Evolutionary conservation across 805 yeast genomes (phyloP), one percentile per base, ranked within the genome.

Genomic region (Nakazawaea anatomiae): DNA sequence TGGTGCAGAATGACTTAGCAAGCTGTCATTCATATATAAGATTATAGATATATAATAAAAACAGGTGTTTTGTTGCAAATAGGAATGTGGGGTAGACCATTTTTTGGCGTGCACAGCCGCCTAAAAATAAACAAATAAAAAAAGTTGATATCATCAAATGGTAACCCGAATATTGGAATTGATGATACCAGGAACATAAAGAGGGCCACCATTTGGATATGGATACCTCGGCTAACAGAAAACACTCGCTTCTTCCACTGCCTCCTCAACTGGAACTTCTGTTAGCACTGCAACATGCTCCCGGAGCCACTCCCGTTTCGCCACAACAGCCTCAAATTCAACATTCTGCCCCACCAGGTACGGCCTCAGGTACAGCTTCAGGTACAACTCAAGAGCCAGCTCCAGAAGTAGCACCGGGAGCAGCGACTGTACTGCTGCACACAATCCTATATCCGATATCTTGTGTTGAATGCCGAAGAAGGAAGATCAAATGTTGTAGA

Each of bases 1-100:
- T 91, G 95, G 89, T 92, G 98, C 58, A 70, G 68, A 35, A 52
- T 71, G 64, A 65, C 68, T 40, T 74, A 54, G 11, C 8, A 2
- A 11, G 11, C 11, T 8, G 35, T 2, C 1, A 9, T 32, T 9
- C 11, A 32, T 32, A 32, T 32, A 32, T 32, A 32, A 9, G 11
- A 9, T 9, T 32, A 32, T 18, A 18, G 25, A 18, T 18, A n/a
- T n/a, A n/a, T n/a, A 18, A 18, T 18, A 18, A 18, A 18, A 18
- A 18, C 25, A 18, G 25, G 25, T 18, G 25, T 18, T 18, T 18
- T 18, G 25, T 18, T 18, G 25, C 25, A 18, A 18, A 18, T 18
- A 18, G 25, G 25, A 18, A 18, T 18, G 25, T 18, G 25, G 25
- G 25, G 25, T 18, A 18, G 25, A 18, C 25, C 25, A 18, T 18